phyloP scores from a whole-genome alignment of 2,329 filamentous ascomycete species.

The Dactylellina sp. region DNA sequence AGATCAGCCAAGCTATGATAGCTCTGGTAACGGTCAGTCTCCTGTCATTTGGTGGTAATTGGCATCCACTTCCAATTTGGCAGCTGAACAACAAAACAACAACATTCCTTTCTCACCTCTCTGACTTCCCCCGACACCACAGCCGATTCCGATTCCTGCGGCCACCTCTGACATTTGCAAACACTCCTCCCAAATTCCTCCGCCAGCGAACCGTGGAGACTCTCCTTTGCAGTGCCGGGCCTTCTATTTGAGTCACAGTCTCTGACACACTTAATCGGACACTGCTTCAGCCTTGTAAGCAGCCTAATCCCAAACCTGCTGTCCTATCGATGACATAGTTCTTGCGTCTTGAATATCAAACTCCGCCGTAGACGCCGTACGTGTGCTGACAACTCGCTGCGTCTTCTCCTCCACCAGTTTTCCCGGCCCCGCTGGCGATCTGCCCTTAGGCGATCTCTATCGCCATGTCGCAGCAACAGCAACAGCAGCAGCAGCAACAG shows the following conservation, averaged over 20 bases:
- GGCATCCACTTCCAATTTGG: conserved; percentile 39
- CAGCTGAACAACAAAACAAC: conserved; percentile 53
- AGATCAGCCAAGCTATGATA: too few relatives aligned
- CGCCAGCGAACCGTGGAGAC: background rate
- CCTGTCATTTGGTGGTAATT: conserved; percentile 17
- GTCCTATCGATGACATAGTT: background rate
- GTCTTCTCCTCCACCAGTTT: conserved; percentile 8
- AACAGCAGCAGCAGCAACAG: too few relatives aligned
- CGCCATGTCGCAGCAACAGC: conserved; percentile 44
- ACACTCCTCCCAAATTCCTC: background rate
- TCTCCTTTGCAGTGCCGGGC: background rate
- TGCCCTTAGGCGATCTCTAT: conserved; percentile 51
- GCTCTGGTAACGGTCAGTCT: background rate
- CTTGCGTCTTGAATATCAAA: conserved; percentile 24
- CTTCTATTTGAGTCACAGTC: conserved; percentile 5
- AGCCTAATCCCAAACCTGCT: conserved; percentile 10
- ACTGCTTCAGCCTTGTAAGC: conserved; percentile 35
- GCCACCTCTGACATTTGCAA: conserved; percentile 19
- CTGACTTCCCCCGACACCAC: conserved; percentile 35
- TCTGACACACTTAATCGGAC: background rate
- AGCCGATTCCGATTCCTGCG: conserved; percentile 17
- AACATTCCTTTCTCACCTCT: conserved; percentile 47
- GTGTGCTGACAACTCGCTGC: conserved; percentile 6
- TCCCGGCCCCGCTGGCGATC: conserved; percentile 23
- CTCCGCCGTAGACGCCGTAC: background rate